phyloP scores from a whole-genome alignment of 148 eudicot genomes.

The Euryodendron excelsum region DNA sequence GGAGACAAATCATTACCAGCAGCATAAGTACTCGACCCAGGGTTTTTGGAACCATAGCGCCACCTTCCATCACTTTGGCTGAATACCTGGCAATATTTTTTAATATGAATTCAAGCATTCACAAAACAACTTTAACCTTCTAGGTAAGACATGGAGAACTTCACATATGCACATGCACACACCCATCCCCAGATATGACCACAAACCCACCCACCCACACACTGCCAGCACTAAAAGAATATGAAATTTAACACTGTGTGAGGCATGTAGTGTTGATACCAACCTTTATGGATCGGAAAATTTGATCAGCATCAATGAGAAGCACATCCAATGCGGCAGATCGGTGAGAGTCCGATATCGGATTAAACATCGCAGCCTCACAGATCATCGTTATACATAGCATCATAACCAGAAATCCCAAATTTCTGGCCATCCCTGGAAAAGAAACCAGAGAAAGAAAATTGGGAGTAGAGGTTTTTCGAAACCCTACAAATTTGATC shows the following conservation, averaged over 20 bases:
- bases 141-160: neutral
- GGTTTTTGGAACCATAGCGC: conserved; percentile 80
- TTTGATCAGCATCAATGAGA: conserved; percentile 58
- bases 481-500: too few species aligned
- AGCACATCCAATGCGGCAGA: conserved; percentile 68
- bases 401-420: conserved; percentile 47
- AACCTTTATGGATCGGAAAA: conserved; percentile 84
- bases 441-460: neutral
- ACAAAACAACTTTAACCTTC: conserved; percentile 9
- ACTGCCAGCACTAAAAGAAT: neutral
- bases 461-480: too few species aligned
- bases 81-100: conserved; percentile 57
- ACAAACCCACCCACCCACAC: neutral
- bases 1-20: conserved; percentile 55
- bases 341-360: conserved; percentile 83
- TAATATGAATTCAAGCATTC: conserved; percentile 19
- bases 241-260: neutral
- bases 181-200: too few species aligned
- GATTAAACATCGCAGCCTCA: conserved; percentile 56
- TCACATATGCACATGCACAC: neutral
- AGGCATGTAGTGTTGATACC: conserved; percentile 10
- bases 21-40: conserved; percentile 86
- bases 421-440: conserved; percentile 52
- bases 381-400: conserved; percentile 39
- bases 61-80: conserved; percentile 98